Percentiles rank a stretch among this genome's conserved stretches.
phyloP scores from a whole-genome alignment of 352 stramenopile species.

The Pythium chondricola region DNA sequence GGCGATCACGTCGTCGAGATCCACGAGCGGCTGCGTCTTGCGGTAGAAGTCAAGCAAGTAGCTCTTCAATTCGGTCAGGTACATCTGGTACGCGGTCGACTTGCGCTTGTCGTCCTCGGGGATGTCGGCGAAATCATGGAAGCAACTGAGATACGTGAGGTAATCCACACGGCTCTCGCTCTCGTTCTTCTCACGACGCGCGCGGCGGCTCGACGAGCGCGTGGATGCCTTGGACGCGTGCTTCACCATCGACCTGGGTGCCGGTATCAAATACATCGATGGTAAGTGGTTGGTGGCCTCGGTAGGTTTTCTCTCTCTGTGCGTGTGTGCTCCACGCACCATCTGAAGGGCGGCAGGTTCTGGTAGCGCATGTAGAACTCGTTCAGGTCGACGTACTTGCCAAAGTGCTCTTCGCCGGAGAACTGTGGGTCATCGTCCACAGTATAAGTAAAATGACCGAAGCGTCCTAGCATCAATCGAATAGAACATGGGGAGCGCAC shows the following conservation, averaged over 20 bases:
- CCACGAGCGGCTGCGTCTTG: constrained; percentile 83
- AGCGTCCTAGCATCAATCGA: no score
- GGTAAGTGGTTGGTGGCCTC: no score
- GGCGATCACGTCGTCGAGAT: constrained; percentile 79
- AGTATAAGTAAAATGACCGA: not conserved
- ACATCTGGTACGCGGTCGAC: constrained; percentile 52
- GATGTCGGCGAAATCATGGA: constrained; percentile 63
- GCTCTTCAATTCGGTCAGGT: constrained; percentile 64
- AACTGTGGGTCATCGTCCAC: constrained; percentile 38
- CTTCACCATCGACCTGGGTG: constrained; percentile 28
- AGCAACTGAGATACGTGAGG: constrained; percentile 58
- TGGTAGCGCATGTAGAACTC: constrained; percentile 76
- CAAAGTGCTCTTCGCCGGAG: constrained; percentile 84
- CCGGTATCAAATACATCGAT: no score
- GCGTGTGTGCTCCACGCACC: no score
- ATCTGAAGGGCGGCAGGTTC: constrained; percentile 65
- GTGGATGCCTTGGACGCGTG: constrained; percentile 9
- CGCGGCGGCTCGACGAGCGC: constrained; percentile 2
- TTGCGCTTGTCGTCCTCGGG: constrained; percentile 48
- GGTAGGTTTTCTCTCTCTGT: no score
- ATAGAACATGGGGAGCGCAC: constrained; percentile 24
- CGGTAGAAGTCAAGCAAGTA: constrained; percentile 87
- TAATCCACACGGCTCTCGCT: constrained; percentile 45
- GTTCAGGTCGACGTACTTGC: constrained; percentile 88
- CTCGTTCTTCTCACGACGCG: constrained; percentile 18